Conservation (phyloP, 176 grass and related monocot genomes). For the Musa acuminata region DNA sequence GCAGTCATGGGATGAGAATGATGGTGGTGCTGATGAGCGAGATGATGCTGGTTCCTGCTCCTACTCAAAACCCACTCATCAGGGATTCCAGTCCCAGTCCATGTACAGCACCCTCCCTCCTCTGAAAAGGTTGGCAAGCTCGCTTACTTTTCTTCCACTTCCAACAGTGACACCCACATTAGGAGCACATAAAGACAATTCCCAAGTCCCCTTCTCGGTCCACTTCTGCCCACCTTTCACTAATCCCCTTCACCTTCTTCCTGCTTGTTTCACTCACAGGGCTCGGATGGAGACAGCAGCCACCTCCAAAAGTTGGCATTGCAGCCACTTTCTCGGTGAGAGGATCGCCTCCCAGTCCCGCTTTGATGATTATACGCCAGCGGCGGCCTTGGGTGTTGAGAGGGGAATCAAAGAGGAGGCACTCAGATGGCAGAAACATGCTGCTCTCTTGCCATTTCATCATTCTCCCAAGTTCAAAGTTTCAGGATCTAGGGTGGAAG, state of each 20-base stretch:
- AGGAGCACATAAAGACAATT: slow-evolving; percentile 19
- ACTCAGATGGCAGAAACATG: slow-evolving; percentile 53
- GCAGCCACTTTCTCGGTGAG: slow-evolving; percentile 46
- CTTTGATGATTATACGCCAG: slow-evolving; percentile 80
- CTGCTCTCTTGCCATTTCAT: slow-evolving; percentile 18
- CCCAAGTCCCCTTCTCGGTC: slow-evolving; percentile 19
- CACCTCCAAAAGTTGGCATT: slow-evolving; percentile 44
- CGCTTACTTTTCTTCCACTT: slow-evolving; percentile 16
- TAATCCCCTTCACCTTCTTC: not conserved
- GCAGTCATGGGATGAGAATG: slow-evolving; percentile 45
- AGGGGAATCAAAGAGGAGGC: slow-evolving; percentile 65
- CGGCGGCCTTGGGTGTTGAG: slow-evolving; percentile 32
- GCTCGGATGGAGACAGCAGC: slow-evolving; percentile 41
- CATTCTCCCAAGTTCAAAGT: slow-evolving; percentile 41
- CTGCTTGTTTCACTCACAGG: slow-evolving; percentile 37
- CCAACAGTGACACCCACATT: slow-evolving; percentile 23
- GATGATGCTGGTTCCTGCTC: slow-evolving; percentile 27
- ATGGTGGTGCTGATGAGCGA: slow-evolving; percentile 55
- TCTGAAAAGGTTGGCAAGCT: slow-evolving; percentile 72
- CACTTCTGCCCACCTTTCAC: not conserved
- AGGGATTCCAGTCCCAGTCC: slow-evolving; percentile 47
- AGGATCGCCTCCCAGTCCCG: slow-evolving; percentile 41
- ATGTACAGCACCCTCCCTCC: slow-evolving; percentile 21
- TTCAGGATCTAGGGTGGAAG: slow-evolving; percentile 48
- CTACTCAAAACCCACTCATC: slow-evolving; percentile 31